Base-by-base conservation (phyloP, 805 yeast genomes). In the Metschnikowia kofuensis region DNA sequence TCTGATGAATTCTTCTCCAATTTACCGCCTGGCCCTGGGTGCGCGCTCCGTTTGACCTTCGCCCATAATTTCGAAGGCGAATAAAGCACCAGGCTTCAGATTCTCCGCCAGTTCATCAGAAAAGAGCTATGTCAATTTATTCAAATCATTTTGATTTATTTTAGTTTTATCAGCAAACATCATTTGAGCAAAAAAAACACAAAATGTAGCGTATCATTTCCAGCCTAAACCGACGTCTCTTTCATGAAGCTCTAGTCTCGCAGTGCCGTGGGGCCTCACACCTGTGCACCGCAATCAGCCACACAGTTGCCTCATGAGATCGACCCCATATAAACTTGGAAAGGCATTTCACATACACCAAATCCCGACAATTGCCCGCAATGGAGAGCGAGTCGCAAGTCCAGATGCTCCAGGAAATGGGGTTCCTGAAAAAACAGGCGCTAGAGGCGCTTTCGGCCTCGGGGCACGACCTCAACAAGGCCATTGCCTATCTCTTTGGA, bases 351-450 rank as follows among this genome's bases (percentile, higher is more conserved):
- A 37, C 13, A 37, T 12, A 16, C 40, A 16, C 15, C 42, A 6
- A 7, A 35, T 14, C 21, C 15, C 7, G 27, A 15, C 29, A 32
- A 27, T n/a, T 6, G 13, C 6, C 13, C 12, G 34, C 7, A 16
- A 56, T 56, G 60, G 48, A 40, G 21, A 38, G 34, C 32, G 47
- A 48, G 28, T 13, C 45, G 12, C 52, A 51, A 28, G 35, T 51
- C 2, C 46, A 48, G 29, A 57, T 53, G 45, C 61, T 57, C 47
- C 42, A 42, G 45, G 61, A 57, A 43, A 57, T 57, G 61, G 61
- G 61, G 14, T 57, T 57, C 27, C 45, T 55, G 44, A 42, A 35
- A 14, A 41, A 44, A 38, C 59, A 55, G 51, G 59, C 61, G 1
- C 28, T 35, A 14, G 54, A 41, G 30, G 61, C 61, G 4, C 54